Evolutionary conservation across 2,329 filamentous ascomycete genomes (phyloP).

Genomic region (Penicillium sclerotigenum): DNA sequence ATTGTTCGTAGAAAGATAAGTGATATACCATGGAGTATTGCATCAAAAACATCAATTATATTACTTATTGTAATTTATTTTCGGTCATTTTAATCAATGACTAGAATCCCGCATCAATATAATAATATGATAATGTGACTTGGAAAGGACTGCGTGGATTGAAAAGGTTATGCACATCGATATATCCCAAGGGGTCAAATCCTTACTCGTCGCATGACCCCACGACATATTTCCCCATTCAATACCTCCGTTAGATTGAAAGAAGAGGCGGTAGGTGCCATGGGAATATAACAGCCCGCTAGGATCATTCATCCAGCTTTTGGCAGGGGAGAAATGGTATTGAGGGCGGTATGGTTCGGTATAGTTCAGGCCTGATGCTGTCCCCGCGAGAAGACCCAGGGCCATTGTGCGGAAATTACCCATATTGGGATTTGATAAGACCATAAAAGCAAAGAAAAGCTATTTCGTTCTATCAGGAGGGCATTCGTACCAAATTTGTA

Average conservation of each 20-base stretch:
- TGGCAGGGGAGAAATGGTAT: conserved; percentile 9
- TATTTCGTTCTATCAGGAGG: neutral
- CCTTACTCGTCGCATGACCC: conserved; percentile 27
- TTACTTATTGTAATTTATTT: too few species aligned
- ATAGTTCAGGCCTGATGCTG: conserved; percentile 6
- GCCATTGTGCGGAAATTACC: neutral
- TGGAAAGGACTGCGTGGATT: too few species aligned
- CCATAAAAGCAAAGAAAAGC: neutral
- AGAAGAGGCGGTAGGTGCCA: conserved; percentile 22
- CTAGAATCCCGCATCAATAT: too few species aligned
- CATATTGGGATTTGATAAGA: neutral
- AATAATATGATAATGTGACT: too few species aligned
- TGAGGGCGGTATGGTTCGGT: conserved; percentile 10
- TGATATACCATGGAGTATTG: too few species aligned
- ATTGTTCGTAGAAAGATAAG: too few species aligned
- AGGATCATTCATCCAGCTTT: conserved; percentile 20
- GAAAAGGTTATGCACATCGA: too few species aligned
- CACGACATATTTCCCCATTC: conserved; percentile 26
- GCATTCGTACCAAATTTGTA: conserved; percentile 1
- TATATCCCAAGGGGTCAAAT: too few species aligned
- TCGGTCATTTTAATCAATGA: too few species aligned
- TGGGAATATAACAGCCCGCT: conserved; percentile 21
- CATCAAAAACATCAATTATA: too few species aligned
- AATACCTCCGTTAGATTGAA: conserved; percentile 22
- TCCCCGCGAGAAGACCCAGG: conserved; percentile 5